Evolutionary conservation across 2,329 filamentous ascomycete species (phyloP).

Genomic region (Cadophora luteo-olivacea): DNA sequence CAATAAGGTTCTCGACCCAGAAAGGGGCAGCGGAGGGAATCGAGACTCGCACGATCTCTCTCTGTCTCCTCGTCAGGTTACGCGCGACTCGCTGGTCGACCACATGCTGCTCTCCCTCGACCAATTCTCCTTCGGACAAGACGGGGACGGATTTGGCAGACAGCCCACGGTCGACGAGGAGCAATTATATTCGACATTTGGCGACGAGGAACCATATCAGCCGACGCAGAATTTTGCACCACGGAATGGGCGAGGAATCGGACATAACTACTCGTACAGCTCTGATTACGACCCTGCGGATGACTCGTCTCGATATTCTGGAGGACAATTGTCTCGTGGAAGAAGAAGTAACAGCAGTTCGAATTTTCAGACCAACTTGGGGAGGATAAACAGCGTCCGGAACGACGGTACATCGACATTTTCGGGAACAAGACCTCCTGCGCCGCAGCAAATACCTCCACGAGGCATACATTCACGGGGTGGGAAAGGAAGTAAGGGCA

Average conservation of each 20-base stretch:
- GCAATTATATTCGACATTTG: slow-evolving; percentile 40
- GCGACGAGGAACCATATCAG: slow-evolving; percentile 41
- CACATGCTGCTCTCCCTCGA: slow-evolving; percentile 96
- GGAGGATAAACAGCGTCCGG: slow-evolving; percentile 67
- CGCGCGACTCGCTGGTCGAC: slow-evolving; percentile 89
- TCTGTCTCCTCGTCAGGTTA: slow-evolving; percentile 75
- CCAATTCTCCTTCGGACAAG: slow-evolving; percentile 69
- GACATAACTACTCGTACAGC: slow-evolving; percentile 63
- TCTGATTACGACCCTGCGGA: slow-evolving; percentile 65
- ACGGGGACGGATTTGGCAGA: slow-evolving; percentile 37
- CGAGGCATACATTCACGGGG: slow-evolving; percentile 59
- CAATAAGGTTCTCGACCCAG: slow-evolving; percentile 35
- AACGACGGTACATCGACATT: slow-evolving; percentile 46
- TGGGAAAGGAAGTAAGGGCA: slow-evolving; percentile 74
- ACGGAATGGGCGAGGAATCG: slow-evolving; percentile 33
- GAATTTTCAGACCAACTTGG: slow-evolving; percentile 66
- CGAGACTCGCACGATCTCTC: slow-evolving; percentile 75
- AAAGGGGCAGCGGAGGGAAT: slow-evolving; percentile 26
- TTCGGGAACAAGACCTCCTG: slow-evolving; percentile 42
- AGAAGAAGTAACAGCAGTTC: slow-evolving; percentile 84
- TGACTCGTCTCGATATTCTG: slow-evolving; percentile 59
- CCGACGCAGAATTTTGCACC: slow-evolving; percentile 38
- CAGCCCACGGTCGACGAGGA: slow-evolving; percentile 41
- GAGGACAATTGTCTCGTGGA: slow-evolving; percentile 57
- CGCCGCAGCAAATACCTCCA: slow-evolving; percentile 49